phyloP scores from a whole-genome alignment of 2,329 filamentous ascomycete genomes.

The Claviceps citrina region DNA sequence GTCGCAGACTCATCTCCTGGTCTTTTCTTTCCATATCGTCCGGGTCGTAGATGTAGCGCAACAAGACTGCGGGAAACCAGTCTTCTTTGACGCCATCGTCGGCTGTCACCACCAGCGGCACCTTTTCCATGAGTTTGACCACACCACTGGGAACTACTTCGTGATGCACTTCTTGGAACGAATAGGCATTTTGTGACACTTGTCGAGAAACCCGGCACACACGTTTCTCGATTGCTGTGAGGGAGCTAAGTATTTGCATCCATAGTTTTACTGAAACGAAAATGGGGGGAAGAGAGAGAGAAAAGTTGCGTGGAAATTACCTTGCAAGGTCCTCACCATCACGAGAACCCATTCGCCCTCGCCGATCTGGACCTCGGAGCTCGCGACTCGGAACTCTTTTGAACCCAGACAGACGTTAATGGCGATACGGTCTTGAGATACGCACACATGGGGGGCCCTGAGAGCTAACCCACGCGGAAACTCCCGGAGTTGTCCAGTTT shows the following conservation, averaged over 20 bases:
- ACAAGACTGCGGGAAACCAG: conserved; percentile 11
- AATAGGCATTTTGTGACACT: neutral
- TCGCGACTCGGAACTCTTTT: neutral
- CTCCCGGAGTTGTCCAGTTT: conserved; percentile 24
- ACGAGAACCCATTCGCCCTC: conserved; percentile 3
- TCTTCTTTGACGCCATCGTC: conserved; percentile 1
- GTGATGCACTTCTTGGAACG: neutral
- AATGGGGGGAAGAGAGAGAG: neutral
- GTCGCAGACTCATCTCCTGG: conserved; percentile 17
- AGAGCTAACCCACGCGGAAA: conserved; percentile 28
- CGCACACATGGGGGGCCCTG: conserved; percentile 14
- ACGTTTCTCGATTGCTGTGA: neutral
- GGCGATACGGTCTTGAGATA: neutral
- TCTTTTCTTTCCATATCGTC: conserved; percentile 8
- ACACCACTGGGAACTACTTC: too few relatives aligned
- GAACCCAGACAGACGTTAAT: neutral
- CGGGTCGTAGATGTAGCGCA: conserved; percentile 12
- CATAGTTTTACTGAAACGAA: too few relatives aligned
- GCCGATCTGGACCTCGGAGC: neutral
- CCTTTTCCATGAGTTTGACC: too few relatives aligned
- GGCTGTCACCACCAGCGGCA: too few relatives aligned
- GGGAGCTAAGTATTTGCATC: too few relatives aligned
- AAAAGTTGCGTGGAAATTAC: neutral
- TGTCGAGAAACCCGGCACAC: neutral
- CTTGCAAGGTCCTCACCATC: neutral